phyloP scores from a whole-genome alignment of 2,329 filamentous ascomycete genomes.

The Talaromyces piceae region DNA sequence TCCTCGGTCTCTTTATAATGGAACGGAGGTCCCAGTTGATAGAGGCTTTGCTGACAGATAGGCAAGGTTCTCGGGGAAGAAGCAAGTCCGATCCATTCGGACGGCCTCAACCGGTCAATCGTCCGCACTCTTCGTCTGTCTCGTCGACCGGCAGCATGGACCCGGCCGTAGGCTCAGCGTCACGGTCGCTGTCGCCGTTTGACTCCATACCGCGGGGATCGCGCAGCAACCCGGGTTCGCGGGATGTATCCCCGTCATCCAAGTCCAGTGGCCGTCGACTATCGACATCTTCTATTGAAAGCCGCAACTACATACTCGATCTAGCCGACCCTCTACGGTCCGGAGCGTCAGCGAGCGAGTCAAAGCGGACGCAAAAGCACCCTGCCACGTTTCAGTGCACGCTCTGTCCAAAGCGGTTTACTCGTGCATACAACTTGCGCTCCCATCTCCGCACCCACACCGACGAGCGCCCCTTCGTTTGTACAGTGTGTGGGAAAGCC shows the following conservation, averaged over 20 bases:
- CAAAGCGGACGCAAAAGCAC: constrained; percentile 90
- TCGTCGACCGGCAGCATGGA: constrained; percentile 27
- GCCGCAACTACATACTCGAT: constrained; percentile 75
- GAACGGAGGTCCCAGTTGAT: too few relatives aligned
- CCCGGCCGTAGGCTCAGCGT: constrained; percentile 22
- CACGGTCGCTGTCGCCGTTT: constrained; percentile 40
- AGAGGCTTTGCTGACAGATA: neutral
- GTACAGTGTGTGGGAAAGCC: constrained; percentile 92
- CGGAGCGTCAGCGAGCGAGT: constrained; percentile 51
- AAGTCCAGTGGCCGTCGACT: constrained; percentile 33
- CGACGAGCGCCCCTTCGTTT: constrained; percentile 94
- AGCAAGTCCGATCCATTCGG: constrained; percentile 57
- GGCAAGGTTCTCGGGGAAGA: constrained; percentile 47
- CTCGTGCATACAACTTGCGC: constrained; percentile 88
- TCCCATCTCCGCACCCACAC: constrained; percentile 95
- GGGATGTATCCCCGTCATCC: constrained; percentile 39
- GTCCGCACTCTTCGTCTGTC: constrained; percentile 33
- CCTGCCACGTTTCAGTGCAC: constrained; percentile 94
- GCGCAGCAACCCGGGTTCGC: constrained; percentile 34
- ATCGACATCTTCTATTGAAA: constrained; percentile 43
- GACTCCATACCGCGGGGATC: constrained; percentile 16
- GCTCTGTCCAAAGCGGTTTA: constrained; percentile 92
- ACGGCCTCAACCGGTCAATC: constrained; percentile 14
- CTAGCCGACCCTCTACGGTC: constrained; percentile 83
- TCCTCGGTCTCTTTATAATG: too few relatives aligned